A percentile compares a stretch with the other conserved stretches of the same genome.
Evolutionary conservation across 768 basidiomycete genomes (phyloP).

Genomic region (Naganishia vishniacii): DNA sequence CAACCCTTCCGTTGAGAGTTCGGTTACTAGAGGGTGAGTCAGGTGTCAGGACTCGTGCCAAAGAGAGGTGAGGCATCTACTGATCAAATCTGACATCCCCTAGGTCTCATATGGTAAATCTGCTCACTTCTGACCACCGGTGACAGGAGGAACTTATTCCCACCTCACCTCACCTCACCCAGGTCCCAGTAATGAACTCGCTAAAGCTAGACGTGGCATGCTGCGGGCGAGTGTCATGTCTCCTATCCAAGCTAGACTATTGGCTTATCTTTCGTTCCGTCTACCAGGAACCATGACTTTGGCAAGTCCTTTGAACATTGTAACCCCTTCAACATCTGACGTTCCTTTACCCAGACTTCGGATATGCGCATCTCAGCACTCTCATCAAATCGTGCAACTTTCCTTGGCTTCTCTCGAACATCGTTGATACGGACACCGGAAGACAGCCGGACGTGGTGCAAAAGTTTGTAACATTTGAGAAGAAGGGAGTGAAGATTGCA

Average conservation of each 20-base stretch:
- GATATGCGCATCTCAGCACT: slow-evolving; percentile 48
- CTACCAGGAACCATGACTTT: slow-evolving; percentile 80
- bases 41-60: slow-evolving; percentile 46
- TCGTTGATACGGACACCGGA: slow-evolving; percentile 62
- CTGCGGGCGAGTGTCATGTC: slow-evolving; percentile 57
- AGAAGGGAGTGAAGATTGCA: slow-evolving; percentile 66
- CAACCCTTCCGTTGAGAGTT: slow-evolving; percentile 77
- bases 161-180: background rate
- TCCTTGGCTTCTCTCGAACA: slow-evolving; percentile 87
- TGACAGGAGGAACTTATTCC: too few species aligned
- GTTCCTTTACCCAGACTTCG: background rate
- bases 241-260: background rate
- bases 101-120: slow-evolving; percentile 23
- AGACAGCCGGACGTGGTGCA: slow-evolving; percentile 60
- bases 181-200: slow-evolving; percentile 67
- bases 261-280: background rate
- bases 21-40: slow-evolving; percentile 65
- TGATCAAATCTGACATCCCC: background rate
- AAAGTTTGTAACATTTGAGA: slow-evolving; percentile 64
- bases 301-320: slow-evolving; percentile 30
- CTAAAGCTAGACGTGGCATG: slow-evolving; percentile 73
- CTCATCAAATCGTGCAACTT: slow-evolving; percentile 69
- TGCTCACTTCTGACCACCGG: too few species aligned
- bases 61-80: background rate
- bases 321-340: too few species aligned